These are phyloP conservation scores for Draba incana DNA, from an alignment of 345 rosid genomes.

Conservation along the genomic window DNA sequence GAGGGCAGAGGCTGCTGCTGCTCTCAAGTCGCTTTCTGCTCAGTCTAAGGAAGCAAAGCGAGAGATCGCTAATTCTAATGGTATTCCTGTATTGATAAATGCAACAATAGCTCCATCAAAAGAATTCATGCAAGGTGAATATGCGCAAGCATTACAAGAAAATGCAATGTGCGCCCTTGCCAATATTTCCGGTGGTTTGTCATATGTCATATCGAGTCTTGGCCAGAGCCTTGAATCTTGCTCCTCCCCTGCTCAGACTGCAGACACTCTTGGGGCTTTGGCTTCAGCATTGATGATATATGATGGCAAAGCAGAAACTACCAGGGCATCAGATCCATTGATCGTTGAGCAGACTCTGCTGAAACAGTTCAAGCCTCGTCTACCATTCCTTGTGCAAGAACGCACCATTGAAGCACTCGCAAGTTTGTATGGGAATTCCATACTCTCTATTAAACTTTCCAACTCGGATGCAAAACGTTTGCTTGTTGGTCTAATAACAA, in stretches of 20 bases:
- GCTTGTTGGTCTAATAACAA: constrained; percentile 98
- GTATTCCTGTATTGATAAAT: constrained; percentile 91
- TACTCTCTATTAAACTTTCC: constrained; percentile 72
- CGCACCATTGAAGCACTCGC: constrained; percentile 99
- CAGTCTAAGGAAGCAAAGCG: constrained; percentile 91
- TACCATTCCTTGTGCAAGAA: constrained; percentile 93
- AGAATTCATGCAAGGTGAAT: constrained; percentile 99
- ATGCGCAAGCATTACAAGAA: constrained; percentile 98
- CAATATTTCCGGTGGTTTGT: constrained; percentile 96
- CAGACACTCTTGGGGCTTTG: constrained; percentile 96
- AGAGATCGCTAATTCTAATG: constrained; percentile 87
- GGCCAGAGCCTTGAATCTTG: constrained; percentile 99
- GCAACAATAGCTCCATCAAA: constrained; percentile 99
- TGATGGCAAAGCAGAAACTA: constrained; percentile 83
- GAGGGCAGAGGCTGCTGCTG: constrained; percentile 99
- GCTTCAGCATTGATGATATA: constrained; percentile 99
- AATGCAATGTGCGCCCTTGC: constrained; percentile 99
- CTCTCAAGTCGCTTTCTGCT: constrained; percentile 93
- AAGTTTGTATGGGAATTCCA: constrained; percentile 89
- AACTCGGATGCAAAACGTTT: constrained; percentile 92
- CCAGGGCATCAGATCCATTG: constrained; percentile 79
- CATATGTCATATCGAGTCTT: constrained; percentile 95
- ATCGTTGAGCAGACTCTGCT: constrained; percentile 81
- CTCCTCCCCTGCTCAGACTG: constrained; percentile 90
- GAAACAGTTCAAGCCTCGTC: constrained; percentile 85